Conservation (phyloP, 331 rosid species). For the Acacia pycnantha region DNA sequence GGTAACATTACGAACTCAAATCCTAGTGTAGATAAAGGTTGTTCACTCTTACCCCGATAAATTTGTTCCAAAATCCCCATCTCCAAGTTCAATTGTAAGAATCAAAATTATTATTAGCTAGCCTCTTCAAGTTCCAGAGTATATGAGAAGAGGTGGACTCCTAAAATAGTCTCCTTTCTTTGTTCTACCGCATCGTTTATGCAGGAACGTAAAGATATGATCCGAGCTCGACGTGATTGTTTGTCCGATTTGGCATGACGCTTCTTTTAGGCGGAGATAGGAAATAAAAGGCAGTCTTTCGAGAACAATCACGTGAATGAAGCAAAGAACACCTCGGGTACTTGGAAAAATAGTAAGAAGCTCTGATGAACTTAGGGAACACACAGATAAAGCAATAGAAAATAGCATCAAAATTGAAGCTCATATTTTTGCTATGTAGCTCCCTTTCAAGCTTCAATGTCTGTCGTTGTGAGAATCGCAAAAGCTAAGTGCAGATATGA, state of each 20-base stretch:
- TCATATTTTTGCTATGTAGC: slow-evolving; percentile 43
- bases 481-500: slow-evolving; percentile 14
- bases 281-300: neutral
- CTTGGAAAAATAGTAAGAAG: neutral
- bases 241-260: slow-evolving; percentile 24
- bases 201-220: slow-evolving; percentile 44
- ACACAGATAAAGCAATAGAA: neutral
- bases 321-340: slow-evolving; percentile 38
- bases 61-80: slow-evolving; percentile 93
- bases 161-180: slow-evolving; percentile 50
- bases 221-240: slow-evolving; percentile 36
- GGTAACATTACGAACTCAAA: neutral
- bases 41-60: slow-evolving; percentile 57
- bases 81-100: slow-evolving; percentile 75
- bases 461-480: slow-evolving; percentile 28
- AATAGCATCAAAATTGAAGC: neutral
- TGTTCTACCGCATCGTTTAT: slow-evolving; percentile 42
- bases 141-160: slow-evolving; percentile 59
- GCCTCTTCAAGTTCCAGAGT: slow-evolving; percentile 80
- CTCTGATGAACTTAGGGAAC: neutral
- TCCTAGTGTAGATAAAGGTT: neutral
- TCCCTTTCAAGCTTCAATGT: neutral
- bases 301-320: neutral
- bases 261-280: slow-evolving; percentile 34
- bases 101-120: slow-evolving; percentile 63